phyloP scores from a whole-genome alignment of 345 rosid genomes.

The Eucalyptus regnans region DNA sequence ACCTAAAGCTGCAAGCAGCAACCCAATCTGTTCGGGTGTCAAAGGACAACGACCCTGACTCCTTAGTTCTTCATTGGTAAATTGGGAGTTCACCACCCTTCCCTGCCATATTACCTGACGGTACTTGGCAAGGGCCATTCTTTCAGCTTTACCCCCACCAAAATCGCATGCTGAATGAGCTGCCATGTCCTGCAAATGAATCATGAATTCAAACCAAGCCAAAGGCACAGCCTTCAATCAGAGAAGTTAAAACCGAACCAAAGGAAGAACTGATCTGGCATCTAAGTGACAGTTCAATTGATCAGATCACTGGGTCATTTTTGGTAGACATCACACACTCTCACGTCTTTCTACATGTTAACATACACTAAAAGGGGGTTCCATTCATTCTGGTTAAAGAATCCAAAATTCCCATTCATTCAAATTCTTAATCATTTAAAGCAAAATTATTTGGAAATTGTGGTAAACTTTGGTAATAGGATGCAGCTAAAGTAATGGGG shows the following conservation, averaged over 20 bases:
- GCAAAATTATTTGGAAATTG: neutral
- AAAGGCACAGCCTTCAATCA: neutral
- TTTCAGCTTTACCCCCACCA: slow-evolving; percentile 97
- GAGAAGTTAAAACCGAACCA: neutral
- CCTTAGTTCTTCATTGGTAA: slow-evolving; percentile 71
- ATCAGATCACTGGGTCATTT: neutral
- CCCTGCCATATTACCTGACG: slow-evolving; percentile 94
- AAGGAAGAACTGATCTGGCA: neutral
- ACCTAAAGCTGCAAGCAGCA: slow-evolving; percentile 79
- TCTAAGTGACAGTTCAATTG: neutral
- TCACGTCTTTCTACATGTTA: neutral
- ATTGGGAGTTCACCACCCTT: slow-evolving; percentile 81
- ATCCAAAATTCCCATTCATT: neutral
- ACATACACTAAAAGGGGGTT: neutral
- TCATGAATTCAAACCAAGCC: neutral
- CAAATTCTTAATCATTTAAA: neutral
- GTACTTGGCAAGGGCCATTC: slow-evolving; percentile 72
- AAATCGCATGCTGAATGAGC: slow-evolving; percentile 98
- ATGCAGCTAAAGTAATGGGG: neutral
- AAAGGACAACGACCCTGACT: slow-evolving; percentile 94
- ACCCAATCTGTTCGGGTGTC: slow-evolving; percentile 94
- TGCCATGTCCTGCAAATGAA: slow-evolving; percentile 81
- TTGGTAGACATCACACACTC: neutral
- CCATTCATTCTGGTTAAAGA: too few relatives aligned
- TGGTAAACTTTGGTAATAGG: neutral